A percentile compares a stretch with the other conserved stretches of the same genome.
phyloP scores from a whole-genome alignment of 345 rosid genomes.

The Pelargonium nanum region DNA sequence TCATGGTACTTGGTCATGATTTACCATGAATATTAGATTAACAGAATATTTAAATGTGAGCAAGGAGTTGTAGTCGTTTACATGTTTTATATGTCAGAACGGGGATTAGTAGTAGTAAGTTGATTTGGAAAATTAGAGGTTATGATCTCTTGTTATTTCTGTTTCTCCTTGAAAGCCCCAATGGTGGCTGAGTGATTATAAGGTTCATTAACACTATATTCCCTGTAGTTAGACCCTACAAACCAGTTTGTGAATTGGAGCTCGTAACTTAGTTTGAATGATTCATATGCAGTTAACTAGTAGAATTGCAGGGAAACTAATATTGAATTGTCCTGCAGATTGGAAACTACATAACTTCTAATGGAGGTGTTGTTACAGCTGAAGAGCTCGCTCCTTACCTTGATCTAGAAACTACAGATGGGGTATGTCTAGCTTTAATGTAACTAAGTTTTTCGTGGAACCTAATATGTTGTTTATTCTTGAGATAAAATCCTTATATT shows the following conservation, averaged over 20 bases:
- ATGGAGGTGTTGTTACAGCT: conserved; percentile 89
- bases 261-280: neutral
- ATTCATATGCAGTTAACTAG: neutral
- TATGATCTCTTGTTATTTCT: neutral
- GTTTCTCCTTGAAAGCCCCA: too few species aligned
- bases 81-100: neutral
- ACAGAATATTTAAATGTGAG: neutral
- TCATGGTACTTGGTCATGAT: neutral
- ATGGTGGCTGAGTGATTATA: too few species aligned
- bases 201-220: too few species aligned
- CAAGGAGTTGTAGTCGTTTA: neutral
- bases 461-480: too few species aligned
- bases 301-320: neutral
- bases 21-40: neutral
- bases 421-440: conserved; percentile 31
- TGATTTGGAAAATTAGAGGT: neutral
- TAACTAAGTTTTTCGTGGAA: neutral
- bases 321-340: conserved; percentile 42
- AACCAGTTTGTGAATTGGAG: too few species aligned
- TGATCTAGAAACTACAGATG: conserved; percentile 41
- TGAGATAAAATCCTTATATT: too few species aligned
- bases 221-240: too few species aligned
- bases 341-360: conserved; percentile 75
- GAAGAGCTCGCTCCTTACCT: conserved; percentile 83
- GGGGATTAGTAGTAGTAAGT: conserved; percentile 1